A percentile compares a stretch with the other conserved stretches of the same genome.
phyloP scores from a whole-genome alignment of 306 rosid genomes.

The Inga laurina region DNA sequence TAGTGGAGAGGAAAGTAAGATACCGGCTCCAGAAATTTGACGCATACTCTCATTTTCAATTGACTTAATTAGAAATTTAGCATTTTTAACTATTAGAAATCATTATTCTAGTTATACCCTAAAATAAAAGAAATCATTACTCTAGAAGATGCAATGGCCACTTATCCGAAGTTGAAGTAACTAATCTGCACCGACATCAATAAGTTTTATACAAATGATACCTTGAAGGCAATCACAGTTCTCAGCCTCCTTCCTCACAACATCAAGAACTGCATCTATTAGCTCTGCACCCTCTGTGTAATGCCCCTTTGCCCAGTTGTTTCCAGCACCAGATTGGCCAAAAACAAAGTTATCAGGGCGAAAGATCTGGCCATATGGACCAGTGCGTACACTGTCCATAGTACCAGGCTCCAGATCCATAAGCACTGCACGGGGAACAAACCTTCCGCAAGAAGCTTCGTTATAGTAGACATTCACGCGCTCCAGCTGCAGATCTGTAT shows the following conservation, averaged over 20 bases:
- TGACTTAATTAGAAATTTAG: background rate
- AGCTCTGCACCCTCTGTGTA: constrained; percentile 67
- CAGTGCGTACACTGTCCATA: constrained; percentile 62
- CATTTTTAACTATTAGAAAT: background rate
- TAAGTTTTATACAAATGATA: background rate
- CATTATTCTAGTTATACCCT: background rate
- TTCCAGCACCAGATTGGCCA: constrained; percentile 67
- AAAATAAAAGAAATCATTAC: too few relatives aligned
- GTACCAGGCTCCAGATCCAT: constrained; percentile 68
- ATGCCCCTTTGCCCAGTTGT: constrained; percentile 68
- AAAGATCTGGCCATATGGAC: constrained; percentile 64
- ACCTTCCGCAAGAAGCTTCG: constrained; percentile 64
- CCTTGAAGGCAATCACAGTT: constrained; percentile 67
- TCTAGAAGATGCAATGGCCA: background rate
- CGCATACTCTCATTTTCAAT: background rate
- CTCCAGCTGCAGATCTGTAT: constrained; percentile 59
- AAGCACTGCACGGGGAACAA: constrained; percentile 64
- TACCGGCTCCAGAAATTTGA: background rate
- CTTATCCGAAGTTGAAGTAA: background rate
- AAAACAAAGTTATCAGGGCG: constrained; percentile 63
- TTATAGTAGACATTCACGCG: constrained; percentile 61
- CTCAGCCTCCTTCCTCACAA: constrained; percentile 62
- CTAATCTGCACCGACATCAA: background rate
- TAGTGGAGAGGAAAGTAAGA: background rate
- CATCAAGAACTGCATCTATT: constrained; percentile 60